Conservation (phyloP, 1,284 basidiomycete genomes). For the Melampsora americana region DNA sequence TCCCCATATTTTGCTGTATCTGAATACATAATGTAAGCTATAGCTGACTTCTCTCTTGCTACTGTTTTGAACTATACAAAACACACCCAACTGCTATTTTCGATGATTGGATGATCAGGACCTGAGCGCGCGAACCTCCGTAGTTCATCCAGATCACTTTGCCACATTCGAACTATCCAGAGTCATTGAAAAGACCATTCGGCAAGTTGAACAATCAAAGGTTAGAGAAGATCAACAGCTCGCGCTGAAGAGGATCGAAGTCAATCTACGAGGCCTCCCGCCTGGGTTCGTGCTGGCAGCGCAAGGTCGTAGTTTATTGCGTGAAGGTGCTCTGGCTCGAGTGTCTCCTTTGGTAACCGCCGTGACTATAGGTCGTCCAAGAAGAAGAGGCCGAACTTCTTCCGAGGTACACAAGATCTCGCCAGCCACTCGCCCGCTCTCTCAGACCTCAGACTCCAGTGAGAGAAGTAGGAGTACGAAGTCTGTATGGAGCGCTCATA, state of each 20-base stretch:
- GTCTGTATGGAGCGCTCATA: neutral
- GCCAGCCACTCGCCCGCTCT: neutral
- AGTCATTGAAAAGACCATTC: conserved; percentile 66
- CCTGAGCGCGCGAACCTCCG: conserved; percentile 66
- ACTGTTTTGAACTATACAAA: neutral
- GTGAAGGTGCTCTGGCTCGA: conserved; percentile 62
- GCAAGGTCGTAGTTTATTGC: conserved; percentile 68
- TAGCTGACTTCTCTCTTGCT: neutral
- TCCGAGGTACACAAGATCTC: too few species aligned
- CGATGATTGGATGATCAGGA: conserved; percentile 55
- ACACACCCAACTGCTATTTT: neutral
- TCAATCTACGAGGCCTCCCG: conserved; percentile 64
- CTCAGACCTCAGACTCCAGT: neutral
- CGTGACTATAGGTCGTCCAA: too few species aligned
- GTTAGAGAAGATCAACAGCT: conserved; percentile 76
- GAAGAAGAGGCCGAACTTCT: too few species aligned
- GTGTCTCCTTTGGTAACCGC: conserved; percentile 43
- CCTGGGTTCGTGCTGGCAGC: conserved; percentile 61
- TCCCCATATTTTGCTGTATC: too few species aligned
- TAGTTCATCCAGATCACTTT: conserved; percentile 66
- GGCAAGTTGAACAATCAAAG: conserved; percentile 66
- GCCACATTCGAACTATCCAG: conserved; percentile 66
- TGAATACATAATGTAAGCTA: neutral
- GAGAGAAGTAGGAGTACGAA: neutral
- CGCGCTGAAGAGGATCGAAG: conserved; percentile 63